These are phyloP conservation scores for Cerioporus squamosus DNA, from an alignment of 1,284 basidiomycete genomes.

Conservation along the genomic window DNA sequence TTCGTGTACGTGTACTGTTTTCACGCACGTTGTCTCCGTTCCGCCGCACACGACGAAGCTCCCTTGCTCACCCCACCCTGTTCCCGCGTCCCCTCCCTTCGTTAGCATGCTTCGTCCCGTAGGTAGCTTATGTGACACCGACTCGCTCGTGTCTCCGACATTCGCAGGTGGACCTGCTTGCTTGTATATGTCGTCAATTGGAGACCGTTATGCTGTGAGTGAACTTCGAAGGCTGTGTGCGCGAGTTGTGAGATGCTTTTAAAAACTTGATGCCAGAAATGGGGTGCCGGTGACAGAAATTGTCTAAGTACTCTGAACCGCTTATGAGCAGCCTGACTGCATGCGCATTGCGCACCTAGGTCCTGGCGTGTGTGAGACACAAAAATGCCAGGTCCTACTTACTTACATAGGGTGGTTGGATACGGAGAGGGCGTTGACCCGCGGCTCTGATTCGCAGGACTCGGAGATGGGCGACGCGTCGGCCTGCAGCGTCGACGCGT, in stretches of 20 bases:
- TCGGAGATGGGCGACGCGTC: too few relatives aligned
- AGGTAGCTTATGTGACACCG: conserved; percentile 32
- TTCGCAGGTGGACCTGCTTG: conserved; percentile 23
- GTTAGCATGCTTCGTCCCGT: conserved; percentile 30
- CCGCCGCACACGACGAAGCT: conserved; percentile 20
- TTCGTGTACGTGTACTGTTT: conserved; percentile 12
- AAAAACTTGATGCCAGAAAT: too few relatives aligned
- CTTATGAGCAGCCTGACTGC: too few relatives aligned
- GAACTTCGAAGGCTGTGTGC: neutral
- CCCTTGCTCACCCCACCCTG: conserved; percentile 15
- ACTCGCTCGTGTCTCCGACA: conserved; percentile 27
- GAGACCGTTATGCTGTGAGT: conserved; percentile 30
- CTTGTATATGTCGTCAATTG: conserved; percentile 33
- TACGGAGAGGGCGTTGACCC: too few relatives aligned
- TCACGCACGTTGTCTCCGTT: conserved; percentile 13
- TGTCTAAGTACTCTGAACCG: too few relatives aligned
- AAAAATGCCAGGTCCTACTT: too few relatives aligned
- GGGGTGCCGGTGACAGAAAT: too few relatives aligned
- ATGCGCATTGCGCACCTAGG: too few relatives aligned
- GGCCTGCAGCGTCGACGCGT: too few relatives aligned
- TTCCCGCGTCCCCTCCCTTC: conserved; percentile 1
- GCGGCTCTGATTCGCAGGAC: too few relatives aligned
- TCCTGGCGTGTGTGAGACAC: too few relatives aligned
- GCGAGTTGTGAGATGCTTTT: neutral
- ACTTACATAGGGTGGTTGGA: too few relatives aligned